A percentile compares a stretch with the other conserved stretches of the same genome.
These are phyloP conservation scores for Scheffersomyces spartinae DNA, from an alignment of 805 yeast species.

Conservation along the genomic window DNA sequence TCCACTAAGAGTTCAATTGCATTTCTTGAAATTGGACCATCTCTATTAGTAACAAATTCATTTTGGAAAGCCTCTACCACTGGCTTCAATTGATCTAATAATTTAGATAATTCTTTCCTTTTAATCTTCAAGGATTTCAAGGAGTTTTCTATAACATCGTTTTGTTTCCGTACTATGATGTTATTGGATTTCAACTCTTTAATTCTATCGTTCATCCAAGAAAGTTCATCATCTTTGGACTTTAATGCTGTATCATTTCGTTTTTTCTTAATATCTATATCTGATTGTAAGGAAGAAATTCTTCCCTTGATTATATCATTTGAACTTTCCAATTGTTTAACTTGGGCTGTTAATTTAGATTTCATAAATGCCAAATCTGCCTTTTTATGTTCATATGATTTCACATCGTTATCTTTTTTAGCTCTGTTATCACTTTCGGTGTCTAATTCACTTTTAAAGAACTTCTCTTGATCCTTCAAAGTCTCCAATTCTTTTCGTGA, in stretches of 20 bases:
- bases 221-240: slow-evolving; percentile 13
- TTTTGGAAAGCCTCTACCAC: slow-evolving; percentile 12
- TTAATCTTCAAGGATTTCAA: slow-evolving; percentile 12
- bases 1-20: slow-evolving; percentile 15
- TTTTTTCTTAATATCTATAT: slow-evolving; percentile 12
- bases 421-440: slow-evolving; percentile 19
- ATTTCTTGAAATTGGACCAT: slow-evolving; percentile 15
- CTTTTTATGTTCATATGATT: slow-evolving; percentile 17
- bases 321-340: slow-evolving; percentile 10
- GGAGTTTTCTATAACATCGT: slow-evolving; percentile 15
- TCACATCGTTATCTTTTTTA: slow-evolving; percentile 19
- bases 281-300: slow-evolving; percentile 7
- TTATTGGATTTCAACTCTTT: slow-evolving; percentile 8
- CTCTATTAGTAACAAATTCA: slow-evolving; percentile 15
- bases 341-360: slow-evolving; percentile 15
- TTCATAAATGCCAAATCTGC: slow-evolving; percentile 22
- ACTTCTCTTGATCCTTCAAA: slow-evolving; percentile 16
- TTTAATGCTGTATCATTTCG: slow-evolving; percentile 12
- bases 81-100: slow-evolving; percentile 12
- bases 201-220: slow-evolving; percentile 10
- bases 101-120: slow-evolving; percentile 10
- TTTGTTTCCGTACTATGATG: slow-evolving; percentile 11
- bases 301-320: slow-evolving; percentile 11
- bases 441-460: slow-evolving; percentile 25
- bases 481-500: slow-evolving; percentile 19